Percentiles rank a stretch among this genome's conserved stretches.
These are phyloP conservation scores for Pholiota adiposa DNA, from an alignment of 1,284 basidiomycete genomes.

Conservation along the genomic window DNA sequence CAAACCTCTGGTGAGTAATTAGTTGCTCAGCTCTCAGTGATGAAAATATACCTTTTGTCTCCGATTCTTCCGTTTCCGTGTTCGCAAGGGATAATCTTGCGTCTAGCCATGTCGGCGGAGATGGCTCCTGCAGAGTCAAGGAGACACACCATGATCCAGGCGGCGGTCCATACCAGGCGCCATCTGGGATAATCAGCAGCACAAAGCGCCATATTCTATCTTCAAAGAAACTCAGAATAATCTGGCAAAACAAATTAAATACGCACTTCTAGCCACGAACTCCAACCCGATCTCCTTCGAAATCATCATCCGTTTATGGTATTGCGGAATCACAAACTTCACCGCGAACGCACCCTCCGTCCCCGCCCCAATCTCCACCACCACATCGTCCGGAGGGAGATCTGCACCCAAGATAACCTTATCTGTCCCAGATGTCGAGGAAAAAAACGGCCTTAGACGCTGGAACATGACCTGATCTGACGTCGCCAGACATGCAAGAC, in stretches of 20 bases:
- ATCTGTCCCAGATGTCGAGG: constrained; percentile 56
- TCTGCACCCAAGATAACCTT: constrained; percentile 57
- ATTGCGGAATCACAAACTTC: constrained; percentile 54
- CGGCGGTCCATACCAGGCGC: constrained; percentile 26
- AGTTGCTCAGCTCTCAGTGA: no score
- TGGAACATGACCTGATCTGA: constrained; percentile 69
- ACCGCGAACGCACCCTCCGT: constrained; percentile 60
- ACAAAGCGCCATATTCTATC: constrained; percentile 66
- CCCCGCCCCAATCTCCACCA: constrained; percentile 48
- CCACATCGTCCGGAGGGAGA: constrained; percentile 54
- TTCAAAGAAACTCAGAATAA: constrained; percentile 27
- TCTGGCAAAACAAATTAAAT: constrained; percentile 1
- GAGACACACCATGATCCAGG: constrained; percentile 60
- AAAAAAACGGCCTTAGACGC: constrained; percentile 53
- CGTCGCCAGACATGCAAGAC: constrained; percentile 60
- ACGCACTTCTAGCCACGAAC: constrained; percentile 68
- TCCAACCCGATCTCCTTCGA: constrained; percentile 56
- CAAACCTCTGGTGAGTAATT: no score
- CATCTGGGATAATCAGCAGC: constrained; percentile 46
- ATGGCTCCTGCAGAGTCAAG: constrained; percentile 58
- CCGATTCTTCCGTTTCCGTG: background rate
- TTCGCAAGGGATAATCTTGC: constrained; percentile 56
- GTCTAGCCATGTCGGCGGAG: constrained; percentile 64
- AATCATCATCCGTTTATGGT: constrained; percentile 72
- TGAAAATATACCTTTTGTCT: background rate